Percentiles rank a stretch among this genome's conserved stretches.
Evolutionary conservation across 2,329 filamentous ascomycete species (phyloP).

Genomic region (Fusarium stilboides): DNA sequence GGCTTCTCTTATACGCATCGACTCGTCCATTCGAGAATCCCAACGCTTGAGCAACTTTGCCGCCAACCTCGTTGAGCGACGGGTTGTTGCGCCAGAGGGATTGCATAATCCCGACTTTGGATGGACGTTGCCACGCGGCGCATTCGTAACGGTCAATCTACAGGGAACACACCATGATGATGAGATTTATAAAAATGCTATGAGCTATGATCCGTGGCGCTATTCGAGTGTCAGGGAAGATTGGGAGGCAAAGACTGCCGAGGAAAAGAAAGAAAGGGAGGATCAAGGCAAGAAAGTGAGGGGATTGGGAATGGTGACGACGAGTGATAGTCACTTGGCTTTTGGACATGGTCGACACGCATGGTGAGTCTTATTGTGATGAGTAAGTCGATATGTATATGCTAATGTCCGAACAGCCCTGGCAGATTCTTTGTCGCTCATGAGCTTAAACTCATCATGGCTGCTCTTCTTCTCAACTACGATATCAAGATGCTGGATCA

Average conservation of each 20-base stretch:
- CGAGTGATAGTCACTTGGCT: constrained; percentile 64
- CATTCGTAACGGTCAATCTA: constrained; percentile 61
- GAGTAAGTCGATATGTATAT: too few species aligned
- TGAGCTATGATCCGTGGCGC: constrained; percentile 65
- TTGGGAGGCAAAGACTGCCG: constrained; percentile 51
- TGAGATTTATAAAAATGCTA: constrained; percentile 59
- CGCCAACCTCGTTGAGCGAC: constrained; percentile 62
- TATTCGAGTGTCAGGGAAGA: constrained; percentile 62
- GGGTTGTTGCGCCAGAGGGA: constrained; percentile 62
- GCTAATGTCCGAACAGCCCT: constrained; percentile 52
- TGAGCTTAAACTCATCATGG: constrained; percentile 69
- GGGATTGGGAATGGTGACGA: constrained; percentile 66
- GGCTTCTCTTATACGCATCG: constrained; percentile 60
- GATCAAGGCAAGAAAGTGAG: constrained; percentile 55
- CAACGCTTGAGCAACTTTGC: constrained; percentile 65
- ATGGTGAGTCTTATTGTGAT: constrained; percentile 50
- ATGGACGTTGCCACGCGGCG: constrained; percentile 58
- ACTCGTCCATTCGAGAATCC: constrained; percentile 69
- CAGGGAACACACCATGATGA: constrained; percentile 64
- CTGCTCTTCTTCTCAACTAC: constrained; percentile 67
- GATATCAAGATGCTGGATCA: constrained; percentile 62
- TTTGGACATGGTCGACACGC: constrained; percentile 73
- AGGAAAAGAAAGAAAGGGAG: constrained; percentile 51
- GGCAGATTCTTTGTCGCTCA: constrained; percentile 71
- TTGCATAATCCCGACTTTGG: constrained; percentile 56